phyloP scores from a whole-genome alignment of 495 filamentous ascomycete species.

The Neurospora sp. region DNA sequence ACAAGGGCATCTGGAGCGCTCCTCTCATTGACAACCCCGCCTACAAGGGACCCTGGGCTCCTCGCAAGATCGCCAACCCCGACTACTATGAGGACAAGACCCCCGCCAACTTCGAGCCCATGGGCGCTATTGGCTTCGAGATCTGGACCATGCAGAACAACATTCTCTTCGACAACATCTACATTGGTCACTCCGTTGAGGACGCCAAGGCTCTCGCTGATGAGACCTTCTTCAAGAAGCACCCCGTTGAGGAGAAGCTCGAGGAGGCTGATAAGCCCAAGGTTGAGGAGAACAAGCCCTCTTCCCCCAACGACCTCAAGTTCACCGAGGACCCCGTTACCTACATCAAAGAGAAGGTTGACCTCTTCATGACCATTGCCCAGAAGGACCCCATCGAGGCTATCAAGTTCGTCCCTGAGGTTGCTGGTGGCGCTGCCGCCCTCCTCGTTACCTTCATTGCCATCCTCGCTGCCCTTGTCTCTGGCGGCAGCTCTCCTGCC shows the following conservation, averaged over 20 bases:
- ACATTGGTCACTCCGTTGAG: constrained; percentile 94
- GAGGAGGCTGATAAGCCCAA: constrained; percentile 80
- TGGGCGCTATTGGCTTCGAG: constrained; percentile 97
- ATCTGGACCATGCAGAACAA: constrained; percentile 99
- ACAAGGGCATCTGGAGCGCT: constrained; percentile 98
- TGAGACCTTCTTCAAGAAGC: constrained; percentile 91
- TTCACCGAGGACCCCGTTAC: constrained; percentile 88
- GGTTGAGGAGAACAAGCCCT: constrained; percentile 51
- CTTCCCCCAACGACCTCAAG: constrained; percentile 61
- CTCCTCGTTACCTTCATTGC: constrained; percentile 58
- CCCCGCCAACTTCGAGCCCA: constrained; percentile 92
- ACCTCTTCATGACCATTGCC: constrained; percentile 76
- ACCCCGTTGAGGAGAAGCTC: constrained; percentile 68
- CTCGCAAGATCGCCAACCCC: constrained; percentile 94
- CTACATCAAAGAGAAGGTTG: constrained; percentile 86
- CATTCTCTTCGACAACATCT: constrained; percentile 99
- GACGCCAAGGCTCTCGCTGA: constrained; percentile 85
- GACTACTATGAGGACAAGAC: constrained; percentile 97
- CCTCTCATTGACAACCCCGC: constrained; percentile 94
- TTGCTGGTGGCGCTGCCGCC: constrained; percentile 68
- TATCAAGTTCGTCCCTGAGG: constrained; percentile 82
- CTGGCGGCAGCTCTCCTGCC: constrained; percentile 27
- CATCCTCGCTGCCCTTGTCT: constrained; percentile 49
- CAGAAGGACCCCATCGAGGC: constrained; percentile 84
- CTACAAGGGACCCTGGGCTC: constrained; percentile 95